Evolutionary conservation across 208 protist genomes (phyloP), one percentile per base, ranked within the genome.

Genomic region (Trypanosoma scelopori): DNA sequence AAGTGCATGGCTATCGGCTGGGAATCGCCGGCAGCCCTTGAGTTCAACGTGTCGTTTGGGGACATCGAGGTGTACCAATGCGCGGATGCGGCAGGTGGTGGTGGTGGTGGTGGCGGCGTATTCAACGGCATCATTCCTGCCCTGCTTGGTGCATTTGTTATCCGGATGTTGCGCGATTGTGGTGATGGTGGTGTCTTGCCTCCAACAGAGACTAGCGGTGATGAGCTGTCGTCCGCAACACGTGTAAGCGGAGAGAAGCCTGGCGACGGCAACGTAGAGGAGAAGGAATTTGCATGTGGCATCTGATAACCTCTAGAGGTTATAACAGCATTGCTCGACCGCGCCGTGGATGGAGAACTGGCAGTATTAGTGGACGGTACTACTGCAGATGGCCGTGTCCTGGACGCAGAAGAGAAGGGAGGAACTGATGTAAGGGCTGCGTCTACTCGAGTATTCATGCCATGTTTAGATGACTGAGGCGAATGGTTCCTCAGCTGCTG

Each of bases 211-310:
- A 65, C 22, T 39, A 64, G 27, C 13, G 63, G 39, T 5, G 65
- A 71, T 16, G 65, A 65, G 51, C 28, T 57, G 30, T 64, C 55
- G 7, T 71, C 55, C 46, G n/a, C 35, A n/a, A 49, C 32, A 32
- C 32, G 53, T 16, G 37, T 18, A 42, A 56, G 46, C 13, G 65
- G 65, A 27, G 65, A 71, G 18, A 71, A n/a, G 30, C 28, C 55
- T 32, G 63, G 63, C 25, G 63, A 39, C 13, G 12, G 37, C 9
- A 55, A 20, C 23, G 1, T 46, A 35, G 53, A 69, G n/a, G 18
- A 4, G 15, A 12, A 3, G 11, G 22, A 13, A n/a, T 25, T 3
- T 9, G 32, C 30, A 37, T 42, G 52, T 13, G 52, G 52, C 28
- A n/a, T 42, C 16, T n/a, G 3, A 25, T 62, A 22, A 12, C 13